phyloP scores from a whole-genome alignment of 768 basidiomycete genomes.

The Cystoderma amianthinum region DNA sequence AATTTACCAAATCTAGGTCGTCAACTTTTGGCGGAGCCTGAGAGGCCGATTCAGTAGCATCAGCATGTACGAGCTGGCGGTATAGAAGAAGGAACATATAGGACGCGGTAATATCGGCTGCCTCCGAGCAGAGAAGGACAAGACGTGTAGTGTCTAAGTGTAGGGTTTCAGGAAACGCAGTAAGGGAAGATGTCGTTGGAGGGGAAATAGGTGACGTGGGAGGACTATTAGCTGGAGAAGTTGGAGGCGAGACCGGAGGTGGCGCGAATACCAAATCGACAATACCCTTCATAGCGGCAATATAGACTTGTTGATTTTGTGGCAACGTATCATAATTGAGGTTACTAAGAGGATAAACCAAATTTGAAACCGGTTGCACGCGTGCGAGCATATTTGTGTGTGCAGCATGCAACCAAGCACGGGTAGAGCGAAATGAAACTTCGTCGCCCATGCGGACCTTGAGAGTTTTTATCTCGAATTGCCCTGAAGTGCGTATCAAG shows the following conservation, averaged over 20 bases:
- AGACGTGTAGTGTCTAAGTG: constrained; percentile 76
- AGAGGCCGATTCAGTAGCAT: constrained; percentile 22
- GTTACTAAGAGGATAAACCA: constrained; percentile 30
- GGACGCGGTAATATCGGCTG: constrained; percentile 64
- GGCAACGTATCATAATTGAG: constrained; percentile 39
- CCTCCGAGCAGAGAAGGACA: constrained; percentile 59
- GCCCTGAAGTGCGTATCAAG: constrained; percentile 71
- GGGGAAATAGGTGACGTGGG: constrained; percentile 13
- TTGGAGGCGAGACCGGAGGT: constrained; percentile 24
- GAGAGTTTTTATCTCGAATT: constrained; percentile 77
- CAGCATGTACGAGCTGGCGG: constrained; percentile 62
- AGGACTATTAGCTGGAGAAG: constrained; percentile 16
- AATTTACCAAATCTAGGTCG: constrained; percentile 44
- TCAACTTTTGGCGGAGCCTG: constrained; percentile 32
- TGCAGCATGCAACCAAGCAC: constrained; percentile 58
- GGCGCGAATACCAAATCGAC: constrained; percentile 62
- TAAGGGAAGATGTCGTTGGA: constrained; percentile 18
- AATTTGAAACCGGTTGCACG: constrained; percentile 33
- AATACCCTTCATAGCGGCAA: constrained; percentile 51
- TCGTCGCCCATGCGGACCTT: constrained; percentile 43
- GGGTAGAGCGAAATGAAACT: constrained; percentile 46
- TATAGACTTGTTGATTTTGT: constrained; percentile 47
- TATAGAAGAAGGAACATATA: constrained; percentile 81
- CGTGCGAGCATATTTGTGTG: constrained; percentile 35
- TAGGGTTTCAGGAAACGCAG: constrained; percentile 59